Conservation (phyloP, 2,329 filamentous ascomycete genomes). For the Thyridium curvatum region DNA sequence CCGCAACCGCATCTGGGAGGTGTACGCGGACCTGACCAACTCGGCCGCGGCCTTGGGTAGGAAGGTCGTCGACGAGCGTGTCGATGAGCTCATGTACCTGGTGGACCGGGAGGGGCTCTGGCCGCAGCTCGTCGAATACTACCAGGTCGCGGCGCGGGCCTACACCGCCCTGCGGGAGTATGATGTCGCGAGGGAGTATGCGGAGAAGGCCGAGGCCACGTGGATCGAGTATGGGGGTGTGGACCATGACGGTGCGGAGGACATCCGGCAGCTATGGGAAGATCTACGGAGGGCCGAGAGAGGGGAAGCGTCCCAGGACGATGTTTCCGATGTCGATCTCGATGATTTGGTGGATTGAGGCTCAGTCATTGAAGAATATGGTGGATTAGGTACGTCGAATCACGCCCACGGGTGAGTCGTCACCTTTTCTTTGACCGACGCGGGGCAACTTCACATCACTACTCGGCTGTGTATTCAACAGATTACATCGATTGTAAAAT, state of each 20-base stretch:
- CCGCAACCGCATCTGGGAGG: slow-evolving; percentile 14
- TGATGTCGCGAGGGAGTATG: slow-evolving; percentile 4
- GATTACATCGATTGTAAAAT: no score
- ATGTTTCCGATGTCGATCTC: no score
- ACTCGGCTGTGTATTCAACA: no score
- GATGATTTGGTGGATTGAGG: no score
- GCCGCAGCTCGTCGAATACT: slow-evolving; percentile 18
- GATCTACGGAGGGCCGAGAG: background rate
- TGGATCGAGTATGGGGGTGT: slow-evolving; percentile 8
- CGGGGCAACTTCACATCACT: no score
- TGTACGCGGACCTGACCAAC: slow-evolving; percentile 10
- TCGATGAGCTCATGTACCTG: slow-evolving; percentile 12
- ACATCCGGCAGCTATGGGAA: slow-evolving; percentile 7
- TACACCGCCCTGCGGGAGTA: slow-evolving; percentile 8
- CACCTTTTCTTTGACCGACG: no score
- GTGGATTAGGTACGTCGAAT: no score
- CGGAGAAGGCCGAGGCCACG: slow-evolving; percentile 8
- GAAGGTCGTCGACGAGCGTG: slow-evolving; percentile 5
- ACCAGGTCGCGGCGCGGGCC: slow-evolving; percentile 14
- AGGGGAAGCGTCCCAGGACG: no score
- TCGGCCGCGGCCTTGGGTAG: slow-evolving; percentile 2
- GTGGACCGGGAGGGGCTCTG: slow-evolving; percentile 16
- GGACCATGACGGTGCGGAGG: slow-evolving; percentile 9
- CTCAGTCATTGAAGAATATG: no score
- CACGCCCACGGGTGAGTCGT: no score